These are phyloP conservation scores for Plenodomus tracheiphilus DNA, from an alignment of 2,329 filamentous ascomycete species.

Conservation along the genomic window DNA sequence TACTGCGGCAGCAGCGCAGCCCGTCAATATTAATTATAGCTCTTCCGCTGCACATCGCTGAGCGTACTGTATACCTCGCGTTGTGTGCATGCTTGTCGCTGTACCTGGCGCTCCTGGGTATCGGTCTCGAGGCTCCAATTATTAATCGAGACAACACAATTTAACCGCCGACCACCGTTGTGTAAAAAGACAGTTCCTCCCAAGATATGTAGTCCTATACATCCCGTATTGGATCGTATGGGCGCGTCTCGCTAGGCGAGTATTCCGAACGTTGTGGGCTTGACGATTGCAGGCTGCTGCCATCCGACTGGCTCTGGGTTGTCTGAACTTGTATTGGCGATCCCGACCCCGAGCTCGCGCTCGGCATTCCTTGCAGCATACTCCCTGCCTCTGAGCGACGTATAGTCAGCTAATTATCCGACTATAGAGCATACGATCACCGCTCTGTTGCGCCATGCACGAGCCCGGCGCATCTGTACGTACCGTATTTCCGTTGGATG, in stretches of 20 bases:
- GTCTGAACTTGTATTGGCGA: slow-evolving; percentile 34
- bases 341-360: slow-evolving; percentile 23
- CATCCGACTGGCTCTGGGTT: slow-evolving; percentile 30
- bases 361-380: slow-evolving; percentile 39
- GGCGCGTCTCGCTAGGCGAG: slow-evolving; percentile 39
- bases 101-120: slow-evolving; percentile 19
- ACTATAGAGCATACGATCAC: slow-evolving; percentile 22
- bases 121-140: slow-evolving; percentile 18
- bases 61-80: slow-evolving; percentile 5
- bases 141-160: slow-evolving; percentile 14
- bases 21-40: slow-evolving; percentile 4
- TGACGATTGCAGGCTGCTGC: slow-evolving; percentile 32
- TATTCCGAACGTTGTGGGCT: slow-evolving; percentile 37
- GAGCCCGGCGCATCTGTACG: slow-evolving; percentile 26
- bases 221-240: slow-evolving; percentile 44
- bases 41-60: slow-evolving; percentile 2
- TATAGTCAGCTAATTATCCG: slow-evolving; percentile 33
- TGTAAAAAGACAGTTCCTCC: slow-evolving; percentile 23
- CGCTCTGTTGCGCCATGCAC: slow-evolving; percentile 16
- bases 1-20: slow-evolving; percentile 2
- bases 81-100: slow-evolving; percentile 7
- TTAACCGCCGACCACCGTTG: slow-evolving; percentile 14
- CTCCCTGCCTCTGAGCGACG: slow-evolving; percentile 41
- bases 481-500: slow-evolving; percentile 44
- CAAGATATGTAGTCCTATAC: slow-evolving; percentile 26